phyloP scores from a whole-genome alignment of 2,329 filamentous ascomycete genomes.

The Penicillium digitatum region DNA sequence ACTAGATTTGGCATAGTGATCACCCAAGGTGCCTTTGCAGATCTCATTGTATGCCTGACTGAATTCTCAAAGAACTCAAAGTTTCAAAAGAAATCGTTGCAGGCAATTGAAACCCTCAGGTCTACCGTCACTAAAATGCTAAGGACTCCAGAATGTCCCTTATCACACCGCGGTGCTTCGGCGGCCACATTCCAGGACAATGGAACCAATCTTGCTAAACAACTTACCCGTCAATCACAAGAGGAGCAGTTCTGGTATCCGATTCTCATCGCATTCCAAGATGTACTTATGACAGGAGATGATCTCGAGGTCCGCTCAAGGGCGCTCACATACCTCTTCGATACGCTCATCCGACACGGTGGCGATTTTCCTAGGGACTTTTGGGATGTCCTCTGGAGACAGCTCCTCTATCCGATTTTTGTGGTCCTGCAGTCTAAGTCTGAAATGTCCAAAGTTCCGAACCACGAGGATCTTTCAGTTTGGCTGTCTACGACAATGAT shows the following conservation, averaged over 20 bases:
- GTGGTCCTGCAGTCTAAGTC: conserved; percentile 95
- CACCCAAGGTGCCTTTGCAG: conserved; percentile 91
- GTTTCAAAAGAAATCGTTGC: conserved; percentile 97
- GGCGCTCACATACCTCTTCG: conserved; percentile 94
- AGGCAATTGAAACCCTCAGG: conserved; percentile 92
- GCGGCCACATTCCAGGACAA: conserved; percentile 43
- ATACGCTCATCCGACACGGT: conserved; percentile 83
- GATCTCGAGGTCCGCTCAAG: conserved; percentile 87
- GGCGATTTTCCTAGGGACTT: conserved; percentile 89
- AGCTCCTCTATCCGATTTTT: conserved; percentile 96
- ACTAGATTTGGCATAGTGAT: conserved; percentile 94
- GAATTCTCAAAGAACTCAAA: conserved; percentile 98
- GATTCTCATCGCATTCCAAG: conserved; percentile 95
- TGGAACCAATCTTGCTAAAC: conserved; percentile 53
- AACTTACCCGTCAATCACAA: conserved; percentile 74
- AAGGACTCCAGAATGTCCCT: conserved; percentile 87
- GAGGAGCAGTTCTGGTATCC: conserved; percentile 99
- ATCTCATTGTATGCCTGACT: conserved; percentile 91
- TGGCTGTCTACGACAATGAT: conserved; percentile 99
- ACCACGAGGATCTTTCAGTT: conserved; percentile 94
- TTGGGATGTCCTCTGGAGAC: conserved; percentile 97
- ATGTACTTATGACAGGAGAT: conserved; percentile 98
- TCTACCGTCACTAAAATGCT: conserved; percentile 93
- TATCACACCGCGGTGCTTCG: conserved; percentile 61
- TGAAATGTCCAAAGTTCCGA: conserved; percentile 91